Conservation (phyloP, 768 basidiomycete genomes). For the Tylopilus plumbeoviolaceoides region DNA sequence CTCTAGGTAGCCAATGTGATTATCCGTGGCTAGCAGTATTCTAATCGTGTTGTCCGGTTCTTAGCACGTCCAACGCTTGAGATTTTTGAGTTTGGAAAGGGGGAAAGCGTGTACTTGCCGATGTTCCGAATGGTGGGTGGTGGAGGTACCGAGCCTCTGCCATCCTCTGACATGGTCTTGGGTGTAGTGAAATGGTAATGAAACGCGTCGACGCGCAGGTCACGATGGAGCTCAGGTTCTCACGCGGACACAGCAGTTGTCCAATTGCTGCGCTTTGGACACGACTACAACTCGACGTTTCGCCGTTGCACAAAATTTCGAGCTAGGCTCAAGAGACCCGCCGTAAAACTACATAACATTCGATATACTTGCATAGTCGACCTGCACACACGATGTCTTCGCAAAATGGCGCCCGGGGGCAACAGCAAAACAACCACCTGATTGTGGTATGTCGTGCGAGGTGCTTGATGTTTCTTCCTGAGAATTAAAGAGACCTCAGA, state of each 20-base stretch:
- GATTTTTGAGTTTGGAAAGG: neutral
- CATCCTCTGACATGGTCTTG: conserved; percentile 25
- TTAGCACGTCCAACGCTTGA: conserved; percentile 21
- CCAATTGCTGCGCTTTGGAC: conserved; percentile 4
- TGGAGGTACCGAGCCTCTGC: conserved; percentile 27
- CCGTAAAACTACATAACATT: neutral
- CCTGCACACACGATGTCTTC: conserved; percentile 19
- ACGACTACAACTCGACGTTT: conserved; percentile 1
- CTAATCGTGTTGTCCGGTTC: conserved; percentile 65
- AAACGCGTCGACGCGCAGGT: conserved; percentile 11
- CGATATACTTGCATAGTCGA: neutral
- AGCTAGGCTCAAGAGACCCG: neutral
- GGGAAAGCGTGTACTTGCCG: conserved; percentile 29
- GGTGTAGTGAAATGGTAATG: neutral
- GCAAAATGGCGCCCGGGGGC: conserved; percentile 25
- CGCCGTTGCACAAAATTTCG: neutral
- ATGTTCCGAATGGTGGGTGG: conserved; percentile 35
- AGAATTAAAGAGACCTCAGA: conserved; percentile 37
- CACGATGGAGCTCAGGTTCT: neutral
- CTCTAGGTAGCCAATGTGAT: conserved; percentile 93
- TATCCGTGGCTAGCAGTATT: conserved; percentile 92
- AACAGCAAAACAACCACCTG: conserved; percentile 30
- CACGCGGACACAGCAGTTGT: conserved; percentile 14
- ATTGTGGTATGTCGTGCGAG: conserved; percentile 27
- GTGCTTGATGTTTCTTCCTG: neutral